phyloP scores from a whole-genome alignment of 2,329 filamentous ascomycete genomes.

The Fusarium torreyae region DNA sequence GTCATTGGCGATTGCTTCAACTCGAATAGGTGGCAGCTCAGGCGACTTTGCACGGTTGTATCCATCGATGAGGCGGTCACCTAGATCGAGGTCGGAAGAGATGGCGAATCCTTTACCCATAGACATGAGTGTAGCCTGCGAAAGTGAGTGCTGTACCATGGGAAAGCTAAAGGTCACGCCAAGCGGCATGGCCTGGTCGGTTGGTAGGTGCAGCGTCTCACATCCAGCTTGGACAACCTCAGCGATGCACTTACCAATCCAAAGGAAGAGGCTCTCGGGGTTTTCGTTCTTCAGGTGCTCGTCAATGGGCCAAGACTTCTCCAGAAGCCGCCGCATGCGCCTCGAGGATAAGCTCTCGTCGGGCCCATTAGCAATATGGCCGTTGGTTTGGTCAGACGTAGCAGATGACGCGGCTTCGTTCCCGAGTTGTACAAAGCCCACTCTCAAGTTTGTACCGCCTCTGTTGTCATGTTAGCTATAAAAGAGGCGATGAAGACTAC shows the following conservation, averaged over 20 bases:
- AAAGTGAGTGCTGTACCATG: constrained; percentile 74
- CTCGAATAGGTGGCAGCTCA: constrained; percentile 74
- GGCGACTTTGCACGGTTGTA: constrained; percentile 67
- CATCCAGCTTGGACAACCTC: constrained; percentile 76
- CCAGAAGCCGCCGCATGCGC: constrained; percentile 72
- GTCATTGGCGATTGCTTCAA: constrained; percentile 86
- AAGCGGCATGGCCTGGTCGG: constrained; percentile 67
- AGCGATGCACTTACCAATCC: constrained; percentile 85
- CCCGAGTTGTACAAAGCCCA: constrained; percentile 76
- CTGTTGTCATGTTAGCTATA: constrained; percentile 62
- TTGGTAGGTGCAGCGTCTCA: constrained; percentile 59
- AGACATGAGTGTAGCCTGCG: constrained; percentile 74
- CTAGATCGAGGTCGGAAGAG: constrained; percentile 72
- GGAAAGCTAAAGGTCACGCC: constrained; percentile 81
- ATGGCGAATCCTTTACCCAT: constrained; percentile 82
- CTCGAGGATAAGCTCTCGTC: constrained; percentile 40
- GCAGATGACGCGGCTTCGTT: constrained; percentile 52
- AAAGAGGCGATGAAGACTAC: background rate
- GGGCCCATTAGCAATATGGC: constrained; percentile 23
- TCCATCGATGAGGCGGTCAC: constrained; percentile 70
- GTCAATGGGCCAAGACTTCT: constrained; percentile 81
- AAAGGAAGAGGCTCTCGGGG: constrained; percentile 81
- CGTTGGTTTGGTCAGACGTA: constrained; percentile 16
- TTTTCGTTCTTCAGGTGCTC: constrained; percentile 82
- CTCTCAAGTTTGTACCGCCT: constrained; percentile 78